Conservation (phyloP, 176 grass and related monocot genomes). For the Musa beccarii region DNA sequence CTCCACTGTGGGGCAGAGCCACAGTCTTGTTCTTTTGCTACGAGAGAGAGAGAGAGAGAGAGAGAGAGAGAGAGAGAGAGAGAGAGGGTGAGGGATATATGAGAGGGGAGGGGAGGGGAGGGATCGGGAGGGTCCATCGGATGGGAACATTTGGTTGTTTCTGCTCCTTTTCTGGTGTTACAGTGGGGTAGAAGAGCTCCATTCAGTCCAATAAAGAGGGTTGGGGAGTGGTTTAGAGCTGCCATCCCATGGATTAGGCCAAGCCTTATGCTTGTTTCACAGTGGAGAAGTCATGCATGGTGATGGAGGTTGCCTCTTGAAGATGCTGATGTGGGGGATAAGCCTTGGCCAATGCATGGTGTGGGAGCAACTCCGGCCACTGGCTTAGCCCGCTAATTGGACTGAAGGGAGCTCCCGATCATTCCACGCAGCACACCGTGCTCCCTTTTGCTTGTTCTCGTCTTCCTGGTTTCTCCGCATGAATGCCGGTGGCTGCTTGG, state of each 20-base stretch:
- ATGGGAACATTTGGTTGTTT: too few relatives aligned
- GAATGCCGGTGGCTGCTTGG: too few relatives aligned
- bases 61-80: too few relatives aligned
- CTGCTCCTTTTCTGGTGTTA: not conserved
- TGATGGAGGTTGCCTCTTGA: too few relatives aligned
- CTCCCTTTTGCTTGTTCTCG: not conserved
- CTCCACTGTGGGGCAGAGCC: too few relatives aligned
- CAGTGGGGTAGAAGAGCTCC: conserved; percentile 16
- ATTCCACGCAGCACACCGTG: too few relatives aligned
- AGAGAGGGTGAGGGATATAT: too few relatives aligned
- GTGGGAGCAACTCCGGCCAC: conserved; percentile 17
- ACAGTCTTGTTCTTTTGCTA: too few relatives aligned
- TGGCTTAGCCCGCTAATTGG: conserved; percentile 11
- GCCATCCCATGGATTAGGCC: conserved; percentile 19
- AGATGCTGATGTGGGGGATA: not conserved
- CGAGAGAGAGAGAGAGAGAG: too few relatives aligned
- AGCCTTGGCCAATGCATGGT: conserved; percentile 20
- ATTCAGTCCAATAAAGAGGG: conserved; percentile 22
- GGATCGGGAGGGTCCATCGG: too few relatives aligned
- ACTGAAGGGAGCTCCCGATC: conserved; percentile 22
- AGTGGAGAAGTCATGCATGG: not conserved
- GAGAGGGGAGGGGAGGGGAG: too few relatives aligned
- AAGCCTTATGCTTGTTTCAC: not conserved
- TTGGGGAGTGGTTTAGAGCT: conserved; percentile 17
- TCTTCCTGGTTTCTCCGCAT: not conserved